Evolutionary conservation across 495 filamentous ascomycete genomes (phyloP).

Genomic region (Cladorrhinum samala): DNA sequence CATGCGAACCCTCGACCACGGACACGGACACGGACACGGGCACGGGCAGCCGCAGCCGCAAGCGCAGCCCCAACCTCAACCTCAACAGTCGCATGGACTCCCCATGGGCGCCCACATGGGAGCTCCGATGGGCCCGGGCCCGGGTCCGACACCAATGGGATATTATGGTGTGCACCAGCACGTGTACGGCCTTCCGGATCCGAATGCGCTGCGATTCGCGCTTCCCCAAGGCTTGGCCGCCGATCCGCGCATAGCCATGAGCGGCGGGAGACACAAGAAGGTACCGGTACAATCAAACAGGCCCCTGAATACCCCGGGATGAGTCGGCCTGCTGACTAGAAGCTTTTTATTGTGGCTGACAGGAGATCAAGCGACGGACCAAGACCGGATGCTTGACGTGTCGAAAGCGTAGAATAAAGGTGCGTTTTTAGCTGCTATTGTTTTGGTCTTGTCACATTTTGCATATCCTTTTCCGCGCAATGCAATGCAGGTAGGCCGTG

Average conservation of each 20-base stretch:
- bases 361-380: constrained; percentile 95
- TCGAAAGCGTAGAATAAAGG: constrained; percentile 97
- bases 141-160: constrained; percentile 18
- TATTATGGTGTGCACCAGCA: constrained; percentile 44
- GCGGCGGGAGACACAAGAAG: constrained; percentile 85
- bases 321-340: constrained; percentile 16
- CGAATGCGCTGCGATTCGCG: constrained; percentile 49
- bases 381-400: constrained; percentile 98
- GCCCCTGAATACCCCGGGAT: not conserved
- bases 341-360: constrained; percentile 21
- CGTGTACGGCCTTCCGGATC: constrained; percentile 27
- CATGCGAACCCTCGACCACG: constrained; percentile 52
- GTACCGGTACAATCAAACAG: constrained; percentile 29
- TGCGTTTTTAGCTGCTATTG: constrained; percentile 42
- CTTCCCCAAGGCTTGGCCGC: constrained; percentile 42
- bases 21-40: constrained; percentile 34
- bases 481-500: too few species aligned
- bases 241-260: constrained; percentile 61
- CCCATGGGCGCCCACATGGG: constrained; percentile 31
- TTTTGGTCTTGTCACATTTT: constrained; percentile 3
- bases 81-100: constrained; percentile 27
- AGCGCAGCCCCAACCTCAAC: constrained; percentile 26
- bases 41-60: constrained; percentile 37
- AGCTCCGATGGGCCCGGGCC: constrained; percentile 28
- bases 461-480: not conserved